Conservation (phyloP, 352 stramenopile species). For the Phytopythium delawarense region DNA sequence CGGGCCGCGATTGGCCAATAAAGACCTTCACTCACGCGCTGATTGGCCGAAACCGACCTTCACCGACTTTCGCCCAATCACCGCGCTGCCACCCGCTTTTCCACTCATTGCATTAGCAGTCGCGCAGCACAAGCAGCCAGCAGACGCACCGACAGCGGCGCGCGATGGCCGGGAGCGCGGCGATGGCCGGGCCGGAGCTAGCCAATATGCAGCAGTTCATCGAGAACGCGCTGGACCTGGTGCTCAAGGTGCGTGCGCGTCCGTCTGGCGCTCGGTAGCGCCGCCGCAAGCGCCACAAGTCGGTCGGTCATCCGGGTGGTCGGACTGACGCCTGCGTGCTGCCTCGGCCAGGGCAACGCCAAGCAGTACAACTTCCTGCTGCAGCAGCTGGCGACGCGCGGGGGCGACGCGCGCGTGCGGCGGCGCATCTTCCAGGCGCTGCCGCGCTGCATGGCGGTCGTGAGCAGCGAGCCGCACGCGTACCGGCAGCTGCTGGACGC, state of each 20-base stretch:
- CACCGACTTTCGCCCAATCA: constrained; percentile 3
- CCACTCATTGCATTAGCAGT: background rate
- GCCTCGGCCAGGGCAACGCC: constrained; percentile 48
- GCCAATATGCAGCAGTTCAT: constrained; percentile 77
- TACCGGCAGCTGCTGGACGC: constrained; percentile 71
- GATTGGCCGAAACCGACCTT: background rate
- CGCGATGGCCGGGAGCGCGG: constrained; percentile 27
- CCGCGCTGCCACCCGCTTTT: background rate
- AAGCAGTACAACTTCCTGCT: constrained; percentile 79
- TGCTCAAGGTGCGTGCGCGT: constrained; percentile 49
- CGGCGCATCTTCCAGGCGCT: constrained; percentile 75
- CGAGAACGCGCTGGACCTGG: constrained; percentile 77
- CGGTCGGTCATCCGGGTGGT: background rate
- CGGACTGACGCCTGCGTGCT: no score
- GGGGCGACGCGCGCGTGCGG: constrained; percentile 33
- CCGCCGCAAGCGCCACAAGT: background rate
- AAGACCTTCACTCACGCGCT: background rate
- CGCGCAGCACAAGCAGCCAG: no score
- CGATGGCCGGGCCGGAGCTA: constrained; percentile 49
- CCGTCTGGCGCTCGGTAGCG: background rate
- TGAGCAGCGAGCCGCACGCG: constrained; percentile 63
- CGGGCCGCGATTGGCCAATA: background rate
- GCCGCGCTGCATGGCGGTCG: constrained; percentile 68
- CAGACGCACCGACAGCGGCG: no score
- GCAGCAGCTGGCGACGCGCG: constrained; percentile 48